Base-by-base conservation (phyloP, 331 rosid genomes). In the Acacia concinna region DNA sequence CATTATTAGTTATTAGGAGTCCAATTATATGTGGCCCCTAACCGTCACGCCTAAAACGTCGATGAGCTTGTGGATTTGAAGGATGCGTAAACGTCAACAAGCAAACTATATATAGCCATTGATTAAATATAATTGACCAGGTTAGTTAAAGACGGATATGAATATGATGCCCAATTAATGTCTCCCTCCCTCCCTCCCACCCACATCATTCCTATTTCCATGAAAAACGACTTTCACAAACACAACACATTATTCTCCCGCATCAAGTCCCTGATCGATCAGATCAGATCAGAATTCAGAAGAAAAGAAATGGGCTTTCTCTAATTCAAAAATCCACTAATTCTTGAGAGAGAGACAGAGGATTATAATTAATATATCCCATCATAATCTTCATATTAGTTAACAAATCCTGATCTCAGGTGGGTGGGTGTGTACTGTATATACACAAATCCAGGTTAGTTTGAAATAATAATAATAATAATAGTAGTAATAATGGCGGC, bases 11-110 rank as follows among this genome's bases (percentile, higher is more conserved):
- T 43, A n/a, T 8, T 11, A 11, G 3, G 10, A 10, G 12, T 59
- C 11, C 63, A 71, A 31, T 43, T 4, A 27, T n/a, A n/a, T n/a
- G n/a, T 57, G 10, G 63, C 32, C 40, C 49, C 70, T 23, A 73
- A 76, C 56, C 15, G 68, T 72, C 80, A 65, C 67, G 31, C 92
- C 97, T 88, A 40, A 81, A 85, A 69, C 78, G 77, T 74, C 91
- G 96, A 87, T 68, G 57, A 68, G 79, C 85, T 74, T 71, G 46
- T 86, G 93, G 90, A 78, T 86, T 76, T 74, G 49, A 72, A 82
- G 84, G 32, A 76, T 9, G 51, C 31, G 51, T 65, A 21, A 78
- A 40, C 73, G 73, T 30, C 63, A 49, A 67, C 25, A 68, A 37
- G 12, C 59, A 79, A 79, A 72, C 35, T 23, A 74, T 62, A 75